Conservation (phyloP, 768 basidiomycete genomes). For the Trametes sanguinea region DNA sequence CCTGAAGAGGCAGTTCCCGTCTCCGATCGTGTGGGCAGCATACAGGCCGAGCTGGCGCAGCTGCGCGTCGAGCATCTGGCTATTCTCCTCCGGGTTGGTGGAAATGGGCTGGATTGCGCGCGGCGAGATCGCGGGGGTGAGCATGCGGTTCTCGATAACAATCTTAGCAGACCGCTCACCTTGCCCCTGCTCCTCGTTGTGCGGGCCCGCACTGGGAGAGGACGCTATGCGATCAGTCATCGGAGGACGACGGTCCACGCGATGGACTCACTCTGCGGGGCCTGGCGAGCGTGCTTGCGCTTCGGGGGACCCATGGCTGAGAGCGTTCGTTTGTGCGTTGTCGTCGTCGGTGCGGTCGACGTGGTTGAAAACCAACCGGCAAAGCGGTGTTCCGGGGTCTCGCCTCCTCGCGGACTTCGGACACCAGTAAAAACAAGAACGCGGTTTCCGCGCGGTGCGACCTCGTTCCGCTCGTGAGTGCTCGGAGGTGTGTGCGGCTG, state of each 20-base stretch:
- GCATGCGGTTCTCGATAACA: conserved; percentile 14
- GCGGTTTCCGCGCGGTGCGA: neutral
- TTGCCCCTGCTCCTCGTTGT: conserved; percentile 59
- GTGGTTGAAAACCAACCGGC: conserved; percentile 37
- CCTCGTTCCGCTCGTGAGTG: neutral
- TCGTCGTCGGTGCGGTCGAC: conserved; percentile 22
- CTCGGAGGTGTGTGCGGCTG: neutral
- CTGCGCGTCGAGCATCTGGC: conserved; percentile 67
- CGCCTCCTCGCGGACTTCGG: conserved; percentile 28
- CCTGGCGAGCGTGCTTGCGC: conserved; percentile 39
- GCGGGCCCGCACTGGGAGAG: conserved; percentile 51
- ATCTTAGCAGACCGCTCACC: conserved; percentile 39
- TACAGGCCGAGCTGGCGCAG: conserved; percentile 80
- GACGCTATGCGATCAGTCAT: conserved; percentile 28
- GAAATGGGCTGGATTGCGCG: conserved; percentile 10
- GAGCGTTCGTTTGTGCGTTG: conserved; percentile 23
- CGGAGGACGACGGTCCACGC: conserved; percentile 16
- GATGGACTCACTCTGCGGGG: conserved; percentile 42
- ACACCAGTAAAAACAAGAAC: conserved; percentile 21
- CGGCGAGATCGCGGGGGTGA: conserved; percentile 4
- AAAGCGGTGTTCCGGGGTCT: conserved; percentile 33
- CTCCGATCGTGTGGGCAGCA: conserved; percentile 82
- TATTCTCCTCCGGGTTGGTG: conserved; percentile 64
- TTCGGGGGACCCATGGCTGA: conserved; percentile 44
- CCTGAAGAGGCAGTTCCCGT: conserved; percentile 94